Evolutionary conservation across 2,329 filamentous ascomycete species (phyloP).

Genomic region (Pyricularia pennisetigena): DNA sequence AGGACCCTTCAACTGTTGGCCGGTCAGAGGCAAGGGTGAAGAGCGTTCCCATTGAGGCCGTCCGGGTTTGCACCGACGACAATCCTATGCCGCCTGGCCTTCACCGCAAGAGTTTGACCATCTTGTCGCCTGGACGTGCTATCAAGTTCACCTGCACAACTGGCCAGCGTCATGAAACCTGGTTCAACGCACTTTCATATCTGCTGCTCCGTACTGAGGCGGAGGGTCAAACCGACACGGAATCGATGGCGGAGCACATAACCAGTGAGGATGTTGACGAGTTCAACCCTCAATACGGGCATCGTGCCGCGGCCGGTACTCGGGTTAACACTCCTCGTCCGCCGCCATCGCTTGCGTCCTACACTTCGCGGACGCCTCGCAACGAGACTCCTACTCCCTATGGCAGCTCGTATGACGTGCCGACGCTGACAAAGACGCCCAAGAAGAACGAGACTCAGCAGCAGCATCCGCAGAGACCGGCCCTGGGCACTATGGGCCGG

Average conservation of each 20-base stretch:
- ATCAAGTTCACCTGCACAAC: conserved; percentile 94
- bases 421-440: conserved; percentile 42
- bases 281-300: conserved; percentile 60
- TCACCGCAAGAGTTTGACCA: conserved; percentile 85
- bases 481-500: conserved; percentile 41
- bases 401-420: conserved; percentile 38
- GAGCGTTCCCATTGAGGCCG: conserved; percentile 88
- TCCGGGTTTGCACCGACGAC: conserved; percentile 85
- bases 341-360: conserved; percentile 65
- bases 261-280: conserved; percentile 60
- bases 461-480: conserved; percentile 11
- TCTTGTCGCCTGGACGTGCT: conserved; percentile 78
- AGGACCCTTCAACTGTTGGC: conserved; percentile 71
- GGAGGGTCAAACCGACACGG: conserved; percentile 51
- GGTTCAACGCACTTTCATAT: conserved; percentile 96
- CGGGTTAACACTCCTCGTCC: conserved; percentile 31
- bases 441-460: conserved; percentile 23
- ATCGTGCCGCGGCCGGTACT: conserved; percentile 1
- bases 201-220: conserved; percentile 68
- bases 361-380: conserved; percentile 63
- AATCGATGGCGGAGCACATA: conserved; percentile 38
- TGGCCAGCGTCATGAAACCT: conserved; percentile 90
- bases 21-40: conserved; percentile 68
- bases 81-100: conserved; percentile 92
- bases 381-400: conserved; percentile 49